phyloP scores from a whole-genome alignment of 2,329 filamentous ascomycete genomes.

The Paecilomyces sp. region DNA sequence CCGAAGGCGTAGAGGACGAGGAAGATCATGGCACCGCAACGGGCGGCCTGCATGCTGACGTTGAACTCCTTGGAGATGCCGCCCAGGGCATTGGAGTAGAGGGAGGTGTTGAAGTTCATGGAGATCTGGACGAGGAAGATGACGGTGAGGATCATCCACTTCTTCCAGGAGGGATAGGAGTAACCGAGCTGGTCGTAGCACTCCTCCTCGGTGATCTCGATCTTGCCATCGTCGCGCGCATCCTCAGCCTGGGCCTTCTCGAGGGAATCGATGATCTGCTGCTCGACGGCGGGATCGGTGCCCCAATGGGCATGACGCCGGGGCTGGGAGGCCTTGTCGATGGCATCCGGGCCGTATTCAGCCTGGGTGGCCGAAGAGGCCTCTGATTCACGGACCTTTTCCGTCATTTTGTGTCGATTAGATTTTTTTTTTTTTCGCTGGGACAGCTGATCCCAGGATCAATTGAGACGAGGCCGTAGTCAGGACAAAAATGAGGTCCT shows the following conservation, averaged over 20 bases:
- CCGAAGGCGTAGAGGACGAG: constrained; percentile 75
- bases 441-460: neutral
- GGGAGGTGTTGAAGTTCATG: constrained; percentile 72
- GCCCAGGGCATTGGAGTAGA: constrained; percentile 62
- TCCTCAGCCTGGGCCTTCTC: constrained; percentile 11
- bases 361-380: constrained; percentile 25
- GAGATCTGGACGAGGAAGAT: constrained; percentile 68
- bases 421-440: neutral
- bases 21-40: constrained; percentile 71
- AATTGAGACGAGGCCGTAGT: neutral
- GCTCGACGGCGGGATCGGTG: neutral
- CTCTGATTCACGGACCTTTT: constrained; percentile 23
- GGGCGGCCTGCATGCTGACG: constrained; percentile 61
- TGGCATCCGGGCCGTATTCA: constrained; percentile 16
- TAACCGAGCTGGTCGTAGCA: constrained; percentile 62
- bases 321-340: constrained; percentile 6
- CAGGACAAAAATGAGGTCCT: no score
- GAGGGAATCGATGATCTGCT: neutral
- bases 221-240: constrained; percentile 15
- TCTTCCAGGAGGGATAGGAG: constrained; percentile 53
- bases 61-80: constrained; percentile 62
- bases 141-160: constrained; percentile 66
- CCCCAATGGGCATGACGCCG: constrained; percentile 11
- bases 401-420: constrained; percentile 4
- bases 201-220: constrained; percentile 46